Evolutionary conservation across 805 yeast genomes (phyloP).

Genomic region (Saccharomycopsis microspora): DNA sequence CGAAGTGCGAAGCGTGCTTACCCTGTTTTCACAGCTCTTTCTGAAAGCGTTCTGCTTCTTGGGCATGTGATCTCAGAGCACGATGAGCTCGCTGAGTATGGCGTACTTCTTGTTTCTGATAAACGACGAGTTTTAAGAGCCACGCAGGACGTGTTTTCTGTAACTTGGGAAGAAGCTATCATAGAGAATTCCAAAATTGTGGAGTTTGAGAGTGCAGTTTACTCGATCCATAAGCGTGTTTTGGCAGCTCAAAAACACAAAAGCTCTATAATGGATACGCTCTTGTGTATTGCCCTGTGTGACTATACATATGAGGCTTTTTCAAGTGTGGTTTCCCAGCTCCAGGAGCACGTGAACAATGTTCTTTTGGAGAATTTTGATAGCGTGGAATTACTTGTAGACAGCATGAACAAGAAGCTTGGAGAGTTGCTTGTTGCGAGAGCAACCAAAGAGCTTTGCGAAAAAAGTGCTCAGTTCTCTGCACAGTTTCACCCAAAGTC

Average conservation of each 20-base stretch:
- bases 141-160: slow-evolving; percentile 25
- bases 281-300: slow-evolving; percentile 22
- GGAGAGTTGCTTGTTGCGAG: slow-evolving; percentile 1
- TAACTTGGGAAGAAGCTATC: slow-evolving; percentile 44
- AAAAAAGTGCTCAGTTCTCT: too few species aligned
- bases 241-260: slow-evolving; percentile 20
- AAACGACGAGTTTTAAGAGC: slow-evolving; percentile 23
- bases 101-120: slow-evolving; percentile 29
- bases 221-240: background rate
- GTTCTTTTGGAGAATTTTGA: slow-evolving; percentile 27
- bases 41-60: slow-evolving; percentile 38
- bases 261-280: slow-evolving; percentile 15
- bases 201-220: slow-evolving; percentile 28
- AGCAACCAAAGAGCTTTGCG: background rate
- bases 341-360: slow-evolving; percentile 27
- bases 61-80: slow-evolving; percentile 22
- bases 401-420: slow-evolving; percentile 25
- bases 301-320: slow-evolving; percentile 20
- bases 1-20: slow-evolving; percentile 38
- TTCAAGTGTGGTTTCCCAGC: slow-evolving; percentile 14
- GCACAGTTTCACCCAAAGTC: too few species aligned
- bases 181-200: slow-evolving; percentile 24
- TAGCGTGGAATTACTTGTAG: slow-evolving; percentile 24
- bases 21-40: slow-evolving; percentile 44
- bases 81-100: slow-evolving; percentile 30